Base-by-base conservation (phyloP, 2,329 filamentous ascomycete species). In the Botrytis byssoidea region DNA sequence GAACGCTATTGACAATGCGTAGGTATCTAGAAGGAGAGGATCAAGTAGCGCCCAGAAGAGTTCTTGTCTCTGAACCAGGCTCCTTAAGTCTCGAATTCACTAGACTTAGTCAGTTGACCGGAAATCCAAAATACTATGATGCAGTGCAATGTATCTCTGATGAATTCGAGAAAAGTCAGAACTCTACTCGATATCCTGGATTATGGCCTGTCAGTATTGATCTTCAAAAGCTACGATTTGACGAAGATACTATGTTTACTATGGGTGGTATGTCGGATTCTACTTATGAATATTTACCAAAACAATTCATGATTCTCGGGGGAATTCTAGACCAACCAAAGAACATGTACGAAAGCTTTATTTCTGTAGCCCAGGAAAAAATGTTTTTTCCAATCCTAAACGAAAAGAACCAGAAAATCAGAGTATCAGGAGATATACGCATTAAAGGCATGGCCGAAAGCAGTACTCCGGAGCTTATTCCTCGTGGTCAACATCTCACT, bases 1-100 rank as follows among this genome's bases (percentile, higher is more conserved):
- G 35, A 29, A 44, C 29, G 76, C 83, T 86, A 37, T 88, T 85
- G 77, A 86, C 87, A 12, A 20, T 37, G 20, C 4, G 29, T 71
- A 81, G 79, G 57, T 81, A 80, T 73, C 40, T 65, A 1, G 40
- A 75, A 72, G 88, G 87, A 2, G 85, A 88, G 75, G 87, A 88
- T 3, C 91, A 91, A 77, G 85, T 86, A 40, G 92, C 92, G 1
- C 83, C 85, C 67, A 82, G 80, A 7, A 82, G 83, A 69, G 88
- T 88, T 59, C 82, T 88, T 74, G 83, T 91, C 29, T 89, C 89
- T 4, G 89, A 91, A 79, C 77, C 90, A 22, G 90, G 89, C 7
- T 89, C 89, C 10, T 81, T 92, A 25, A 84, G 83, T 57, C 83
- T 91, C 18, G 89, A 92, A 78, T 88, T 92, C 76, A 91, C 90